These are phyloP conservation scores for Crithidia expoeki DNA, from an alignment of 208 protist genomes.

Conservation along the genomic window DNA sequence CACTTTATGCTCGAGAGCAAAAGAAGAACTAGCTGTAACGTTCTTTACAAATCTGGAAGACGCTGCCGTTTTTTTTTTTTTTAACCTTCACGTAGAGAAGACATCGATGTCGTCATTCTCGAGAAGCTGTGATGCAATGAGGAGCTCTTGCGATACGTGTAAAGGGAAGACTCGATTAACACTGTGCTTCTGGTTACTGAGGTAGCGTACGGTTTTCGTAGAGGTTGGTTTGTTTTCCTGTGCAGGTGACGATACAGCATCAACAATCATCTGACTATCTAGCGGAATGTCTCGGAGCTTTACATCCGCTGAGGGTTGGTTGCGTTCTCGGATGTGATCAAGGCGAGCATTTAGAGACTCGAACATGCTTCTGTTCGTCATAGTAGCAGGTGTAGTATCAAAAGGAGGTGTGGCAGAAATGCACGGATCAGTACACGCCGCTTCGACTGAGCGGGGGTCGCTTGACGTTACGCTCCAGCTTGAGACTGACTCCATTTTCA, in stretches of 20 bases:
- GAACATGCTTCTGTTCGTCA: too few species aligned
- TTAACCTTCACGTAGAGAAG: neutral
- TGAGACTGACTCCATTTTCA: too few species aligned
- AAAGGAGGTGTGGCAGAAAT: too few species aligned
- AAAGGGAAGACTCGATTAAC: neutral
- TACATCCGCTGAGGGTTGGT: neutral
- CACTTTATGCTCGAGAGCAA: neutral
- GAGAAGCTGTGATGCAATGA: neutral
- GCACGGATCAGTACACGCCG: too few species aligned
- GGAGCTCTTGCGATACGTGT: neutral
- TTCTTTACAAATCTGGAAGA: too few species aligned
- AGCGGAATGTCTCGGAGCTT: neutral
- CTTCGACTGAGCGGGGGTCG: too few species aligned
- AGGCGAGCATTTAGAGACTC: constrained; percentile 18
- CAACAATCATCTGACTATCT: neutral
- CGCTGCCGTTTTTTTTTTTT: neutral
- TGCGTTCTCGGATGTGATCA: constrained; percentile 6
- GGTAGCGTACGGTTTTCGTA: too few species aligned
- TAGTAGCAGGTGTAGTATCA: too few species aligned
- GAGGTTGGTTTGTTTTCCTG: neutral
- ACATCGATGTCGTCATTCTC: neutral
- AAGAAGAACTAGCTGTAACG: neutral
- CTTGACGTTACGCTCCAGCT: too few species aligned
- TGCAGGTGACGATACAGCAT: neutral
- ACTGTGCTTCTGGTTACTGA: too few species aligned